Conservation (phyloP, 495 filamentous ascomycete species). For the Filosporella fistucella region DNA sequence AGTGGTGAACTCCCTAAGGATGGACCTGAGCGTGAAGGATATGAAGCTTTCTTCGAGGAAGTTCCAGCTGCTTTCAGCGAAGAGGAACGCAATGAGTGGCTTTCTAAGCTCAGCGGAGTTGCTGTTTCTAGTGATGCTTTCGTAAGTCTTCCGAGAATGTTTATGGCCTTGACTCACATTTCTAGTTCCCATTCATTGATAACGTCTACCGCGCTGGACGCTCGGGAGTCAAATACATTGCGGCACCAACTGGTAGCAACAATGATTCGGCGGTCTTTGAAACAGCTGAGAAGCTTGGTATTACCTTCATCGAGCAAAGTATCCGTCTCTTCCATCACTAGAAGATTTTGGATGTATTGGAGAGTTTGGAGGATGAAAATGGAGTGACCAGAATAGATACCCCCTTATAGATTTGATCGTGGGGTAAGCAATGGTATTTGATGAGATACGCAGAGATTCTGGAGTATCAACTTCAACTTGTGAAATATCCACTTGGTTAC, state of each 20-base stretch:
- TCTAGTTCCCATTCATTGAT: conserved; percentile 93
- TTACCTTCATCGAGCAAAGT: conserved; percentile 59
- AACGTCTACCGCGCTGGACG: conserved; percentile 88
- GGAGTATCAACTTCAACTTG: no score
- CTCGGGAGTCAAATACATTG: conserved; percentile 92
- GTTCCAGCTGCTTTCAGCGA: conserved; percentile 79
- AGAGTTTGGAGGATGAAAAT: conserved; percentile 11
- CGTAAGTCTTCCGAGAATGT: conserved; percentile 51
- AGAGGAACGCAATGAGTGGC: conserved; percentile 81
- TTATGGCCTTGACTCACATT: conserved; percentile 3
- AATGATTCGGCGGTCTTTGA: conserved; percentile 86
- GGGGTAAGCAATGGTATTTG: conserved; percentile 3
- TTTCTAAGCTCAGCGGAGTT: conserved; percentile 73
- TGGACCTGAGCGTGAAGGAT: conserved; percentile 77
- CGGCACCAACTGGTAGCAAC: conserved; percentile 88
- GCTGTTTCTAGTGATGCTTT: conserved; percentile 92
- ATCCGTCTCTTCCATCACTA: conserved; percentile 29
- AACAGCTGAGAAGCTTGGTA: conserved; percentile 88
- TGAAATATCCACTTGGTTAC: no score
- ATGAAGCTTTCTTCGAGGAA: conserved; percentile 86
- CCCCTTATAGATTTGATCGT: conserved; percentile 16
- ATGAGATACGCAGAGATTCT: background rate
- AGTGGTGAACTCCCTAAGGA: conserved; percentile 78
- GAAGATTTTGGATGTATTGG: background rate
- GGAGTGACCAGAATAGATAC: conserved; percentile 27